These are phyloP conservation scores for Talaromyces pinophilus DNA, from an alignment of 2,329 filamentous ascomycete genomes.

Conservation along the genomic window DNA sequence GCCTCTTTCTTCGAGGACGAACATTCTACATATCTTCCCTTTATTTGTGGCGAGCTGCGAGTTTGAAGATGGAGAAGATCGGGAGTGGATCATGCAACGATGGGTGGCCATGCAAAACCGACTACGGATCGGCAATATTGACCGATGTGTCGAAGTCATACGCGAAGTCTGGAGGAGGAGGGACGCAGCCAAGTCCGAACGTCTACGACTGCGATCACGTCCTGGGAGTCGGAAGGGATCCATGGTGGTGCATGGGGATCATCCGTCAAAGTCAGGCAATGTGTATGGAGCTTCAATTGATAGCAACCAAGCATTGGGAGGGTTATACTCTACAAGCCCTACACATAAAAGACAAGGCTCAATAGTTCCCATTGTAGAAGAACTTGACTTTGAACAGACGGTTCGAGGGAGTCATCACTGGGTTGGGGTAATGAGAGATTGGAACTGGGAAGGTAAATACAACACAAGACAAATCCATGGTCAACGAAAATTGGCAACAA, in stretches of 20 bases:
- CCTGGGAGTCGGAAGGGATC: constrained; percentile 28
- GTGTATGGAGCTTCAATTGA: constrained; percentile 8
- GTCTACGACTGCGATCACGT: constrained; percentile 36
- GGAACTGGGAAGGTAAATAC: constrained; percentile 68
- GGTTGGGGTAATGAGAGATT: constrained; percentile 71
- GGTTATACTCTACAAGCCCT: constrained; percentile 15
- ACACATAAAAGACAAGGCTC: constrained; percentile 32
- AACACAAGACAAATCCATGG: neutral
- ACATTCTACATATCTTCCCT: constrained; percentile 70
- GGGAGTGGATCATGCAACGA: constrained; percentile 63
- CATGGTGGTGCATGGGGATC: constrained; percentile 24
- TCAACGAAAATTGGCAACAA: neutral
- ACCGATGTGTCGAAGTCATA: constrained; percentile 64
- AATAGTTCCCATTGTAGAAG: constrained; percentile 38
- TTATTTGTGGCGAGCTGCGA: constrained; percentile 69
- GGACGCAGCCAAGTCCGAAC: constrained; percentile 54
- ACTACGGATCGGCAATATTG: constrained; percentile 68
- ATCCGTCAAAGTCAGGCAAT: constrained; percentile 11
- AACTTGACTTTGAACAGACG: constrained; percentile 61
- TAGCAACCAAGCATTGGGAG: constrained; percentile 8
- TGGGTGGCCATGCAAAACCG: constrained; percentile 63
- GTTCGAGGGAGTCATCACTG: constrained; percentile 68
- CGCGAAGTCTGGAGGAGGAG: constrained; percentile 67
- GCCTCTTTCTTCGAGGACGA: constrained; percentile 61
- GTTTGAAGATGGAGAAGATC: constrained; percentile 59